These are phyloP conservation scores for Pseudomonodictys pantanalensis DNA, from an alignment of 495 filamentous ascomycete species.

Conservation along the genomic window DNA sequence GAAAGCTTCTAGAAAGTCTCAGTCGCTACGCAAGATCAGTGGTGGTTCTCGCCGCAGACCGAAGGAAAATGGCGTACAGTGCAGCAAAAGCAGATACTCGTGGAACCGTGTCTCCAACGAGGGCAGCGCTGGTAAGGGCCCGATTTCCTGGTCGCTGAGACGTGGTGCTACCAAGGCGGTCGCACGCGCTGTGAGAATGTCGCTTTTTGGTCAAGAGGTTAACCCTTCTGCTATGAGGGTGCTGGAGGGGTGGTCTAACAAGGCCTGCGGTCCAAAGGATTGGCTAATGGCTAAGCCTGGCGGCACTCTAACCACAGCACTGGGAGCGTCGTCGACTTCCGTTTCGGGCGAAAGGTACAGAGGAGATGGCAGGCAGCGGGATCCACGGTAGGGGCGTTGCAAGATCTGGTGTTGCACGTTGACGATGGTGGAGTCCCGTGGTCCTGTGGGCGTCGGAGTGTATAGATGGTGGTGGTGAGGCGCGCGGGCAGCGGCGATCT, in stretches of 20 bases:
- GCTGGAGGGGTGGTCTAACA: slow-evolving; percentile 27
- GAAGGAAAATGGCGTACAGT: slow-evolving; percentile 32
- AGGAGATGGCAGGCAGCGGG: not conserved
- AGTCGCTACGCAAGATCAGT: slow-evolving; percentile 31
- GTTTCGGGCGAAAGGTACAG: slow-evolving; percentile 14
- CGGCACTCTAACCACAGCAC: slow-evolving; percentile 3
- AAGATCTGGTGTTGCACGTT: slow-evolving; percentile 32
- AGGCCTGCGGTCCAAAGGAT: slow-evolving; percentile 25
- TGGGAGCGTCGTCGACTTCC: slow-evolving; percentile 27
- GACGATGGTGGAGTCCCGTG: slow-evolving; percentile 18
- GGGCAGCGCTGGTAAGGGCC: slow-evolving; percentile 30
- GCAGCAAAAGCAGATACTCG: slow-evolving; percentile 28
- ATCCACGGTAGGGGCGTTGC: slow-evolving; percentile 20
- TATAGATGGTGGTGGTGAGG: slow-evolving; percentile 22
- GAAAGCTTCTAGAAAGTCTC: slow-evolving; percentile 36
- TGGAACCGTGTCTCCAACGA: slow-evolving; percentile 21
- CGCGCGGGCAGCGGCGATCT: slow-evolving; percentile 35
- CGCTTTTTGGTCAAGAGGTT: slow-evolving; percentile 30
- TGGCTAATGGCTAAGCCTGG: slow-evolving; percentile 21
- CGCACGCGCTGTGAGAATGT: slow-evolving; percentile 27
- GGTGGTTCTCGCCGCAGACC: slow-evolving; percentile 25
- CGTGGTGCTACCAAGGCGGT: slow-evolving; percentile 31
- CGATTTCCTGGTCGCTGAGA: slow-evolving; percentile 35
- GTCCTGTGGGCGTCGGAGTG: slow-evolving; percentile 4
- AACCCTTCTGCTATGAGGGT: slow-evolving; percentile 26